phyloP scores from a whole-genome alignment of 805 yeast genomes.

The Saccharomycopsis oosterbeekiorum region DNA sequence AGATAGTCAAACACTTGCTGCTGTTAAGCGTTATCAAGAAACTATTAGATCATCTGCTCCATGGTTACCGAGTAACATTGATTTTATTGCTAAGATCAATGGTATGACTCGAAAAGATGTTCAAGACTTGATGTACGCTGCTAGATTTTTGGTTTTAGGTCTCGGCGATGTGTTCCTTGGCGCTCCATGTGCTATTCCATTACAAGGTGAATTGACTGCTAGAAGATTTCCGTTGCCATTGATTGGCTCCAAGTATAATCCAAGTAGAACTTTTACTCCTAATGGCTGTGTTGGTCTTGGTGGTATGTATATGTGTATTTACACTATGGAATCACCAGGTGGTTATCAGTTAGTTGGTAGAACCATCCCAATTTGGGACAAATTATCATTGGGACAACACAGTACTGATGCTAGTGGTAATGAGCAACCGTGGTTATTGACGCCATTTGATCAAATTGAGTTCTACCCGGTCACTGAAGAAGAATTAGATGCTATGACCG shows the following conservation, averaged over 20 bases:
- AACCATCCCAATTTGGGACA: conserved; percentile 97
- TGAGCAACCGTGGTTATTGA: conserved; percentile 77
- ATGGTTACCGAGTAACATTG: conserved; percentile 97
- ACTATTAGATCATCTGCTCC: conserved; percentile 92
- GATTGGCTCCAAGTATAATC: conserved; percentile 89
- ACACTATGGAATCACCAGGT: conserved; percentile 97
- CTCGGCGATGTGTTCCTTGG: conserved; percentile 96
- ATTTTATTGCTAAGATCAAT: conserved; percentile 84
- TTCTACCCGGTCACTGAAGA: conserved; percentile 86
- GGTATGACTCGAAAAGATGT: conserved; percentile 69
- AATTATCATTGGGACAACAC: conserved; percentile 66
- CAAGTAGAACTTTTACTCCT: conserved; percentile 92
- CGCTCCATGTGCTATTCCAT: conserved; percentile 97
- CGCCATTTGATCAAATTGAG: conserved; percentile 90
- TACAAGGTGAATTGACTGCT: conserved; percentile 43
- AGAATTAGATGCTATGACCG: conserved; percentile 62
- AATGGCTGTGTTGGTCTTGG: conserved; percentile 98
- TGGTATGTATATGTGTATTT: conserved; percentile 98
- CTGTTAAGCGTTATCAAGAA: conserved; percentile 85
- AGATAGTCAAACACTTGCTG: conserved; percentile 78
- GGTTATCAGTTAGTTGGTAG: conserved; percentile 96
- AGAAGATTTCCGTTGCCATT: conserved; percentile 43
- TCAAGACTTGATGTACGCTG: conserved; percentile 75
- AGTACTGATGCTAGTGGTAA: conserved; percentile 20
- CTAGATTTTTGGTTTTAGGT: conserved; percentile 86